Evolutionary conservation across 805 yeast genomes (phyloP).

Genomic region (Debaryomyces tyrocola): DNA sequence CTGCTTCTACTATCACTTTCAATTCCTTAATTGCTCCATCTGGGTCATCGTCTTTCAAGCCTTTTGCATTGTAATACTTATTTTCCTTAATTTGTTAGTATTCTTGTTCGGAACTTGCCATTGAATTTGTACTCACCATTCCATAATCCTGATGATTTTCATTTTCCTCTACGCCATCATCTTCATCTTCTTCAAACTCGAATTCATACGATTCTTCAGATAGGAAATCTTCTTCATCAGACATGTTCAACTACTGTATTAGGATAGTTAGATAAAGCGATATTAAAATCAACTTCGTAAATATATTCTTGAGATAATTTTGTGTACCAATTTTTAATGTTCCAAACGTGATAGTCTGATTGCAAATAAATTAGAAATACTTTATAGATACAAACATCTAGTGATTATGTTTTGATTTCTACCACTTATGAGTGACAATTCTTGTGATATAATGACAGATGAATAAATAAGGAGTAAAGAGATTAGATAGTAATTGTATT

Average conservation of each 20-base stretch:
- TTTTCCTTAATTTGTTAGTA: conserved; percentile 22
- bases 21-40: conserved; percentile 23
- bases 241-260: conserved; percentile 19
- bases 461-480: no score
- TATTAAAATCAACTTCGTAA: no score
- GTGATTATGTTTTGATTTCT: not conserved
- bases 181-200: conserved; percentile 38
- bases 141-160: conserved; percentile 18
- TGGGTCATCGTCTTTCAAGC: conserved; percentile 34
- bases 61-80: conserved; percentile 38
- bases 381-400: no score
- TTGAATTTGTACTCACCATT: conserved; percentile 4
- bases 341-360: no score
- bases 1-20: conserved; percentile 11
- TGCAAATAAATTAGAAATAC: no score
- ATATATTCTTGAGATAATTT: no score
- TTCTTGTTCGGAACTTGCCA: not conserved
- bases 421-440: not conserved
- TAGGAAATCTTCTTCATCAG: conserved; percentile 35
- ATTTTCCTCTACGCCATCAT: conserved; percentile 25
- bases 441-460: not conserved
- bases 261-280: not conserved
- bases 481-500: no score
- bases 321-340: no score
- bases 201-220: conserved; percentile 44